Percentiles rank a stretch among this genome's conserved stretches.
Evolutionary conservation across 495 filamentous ascomycete genomes (phyloP).

Genomic region (Podospora australis): DNA sequence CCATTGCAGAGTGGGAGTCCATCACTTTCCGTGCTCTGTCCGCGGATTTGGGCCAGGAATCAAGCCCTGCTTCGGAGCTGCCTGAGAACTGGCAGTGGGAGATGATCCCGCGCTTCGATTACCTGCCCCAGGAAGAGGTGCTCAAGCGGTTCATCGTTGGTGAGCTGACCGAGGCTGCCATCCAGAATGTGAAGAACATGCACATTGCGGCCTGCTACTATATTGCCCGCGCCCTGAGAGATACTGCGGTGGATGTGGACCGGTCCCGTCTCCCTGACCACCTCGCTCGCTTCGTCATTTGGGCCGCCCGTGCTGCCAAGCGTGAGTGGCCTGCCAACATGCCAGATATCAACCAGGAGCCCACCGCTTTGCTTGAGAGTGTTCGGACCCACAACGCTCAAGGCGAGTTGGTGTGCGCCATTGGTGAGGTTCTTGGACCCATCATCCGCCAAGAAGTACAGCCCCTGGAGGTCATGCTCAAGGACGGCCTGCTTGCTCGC

Average conservation of each 20-base stretch:
- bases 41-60: neutral
- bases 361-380: neutral
- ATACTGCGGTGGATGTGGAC: neutral
- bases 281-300: neutral
- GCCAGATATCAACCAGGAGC: neutral
- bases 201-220: neutral
- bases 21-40: neutral
- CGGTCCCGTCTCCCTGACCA: neutral
- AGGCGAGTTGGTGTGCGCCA: slow-evolving; percentile 16
- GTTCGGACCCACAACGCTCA: neutral
- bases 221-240: neutral
- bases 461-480: slow-evolving; percentile 33
- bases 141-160: neutral
- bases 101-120: neutral
- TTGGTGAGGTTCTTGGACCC: slow-evolving; percentile 23
- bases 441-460: slow-evolving; percentile 38
- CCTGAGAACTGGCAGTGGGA: neutral
- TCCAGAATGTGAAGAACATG: neutral
- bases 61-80: neutral
- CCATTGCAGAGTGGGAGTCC: neutral
- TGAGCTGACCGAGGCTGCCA: neutral
- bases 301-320: too few relatives aligned
- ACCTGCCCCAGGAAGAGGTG: neutral
- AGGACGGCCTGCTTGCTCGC: slow-evolving; percentile 1
- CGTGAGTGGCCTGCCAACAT: neutral